A percentile compares a stretch with the other conserved stretches of the same genome.
phyloP scores from a whole-genome alignment of 1,284 basidiomycete genomes.

The Amylostereum areolatum region DNA sequence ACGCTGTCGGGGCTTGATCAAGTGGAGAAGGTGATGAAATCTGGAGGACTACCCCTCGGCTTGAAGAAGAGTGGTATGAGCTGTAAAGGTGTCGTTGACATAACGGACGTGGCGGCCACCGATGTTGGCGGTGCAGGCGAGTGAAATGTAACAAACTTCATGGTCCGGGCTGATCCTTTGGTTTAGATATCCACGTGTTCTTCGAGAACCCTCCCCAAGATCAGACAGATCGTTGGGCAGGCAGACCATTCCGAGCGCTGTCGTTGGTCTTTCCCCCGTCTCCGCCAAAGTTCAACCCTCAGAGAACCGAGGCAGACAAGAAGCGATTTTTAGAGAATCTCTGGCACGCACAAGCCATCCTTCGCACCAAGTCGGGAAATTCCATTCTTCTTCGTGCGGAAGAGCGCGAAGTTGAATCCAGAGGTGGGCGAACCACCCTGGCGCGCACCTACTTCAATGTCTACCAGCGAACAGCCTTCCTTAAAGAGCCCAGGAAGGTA shows the following conservation, averaged over 20 bases:
- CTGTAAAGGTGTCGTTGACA: slow-evolving; percentile 83
- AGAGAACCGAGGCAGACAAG: slow-evolving; percentile 61
- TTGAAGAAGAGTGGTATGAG: slow-evolving; percentile 78
- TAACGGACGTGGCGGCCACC: slow-evolving; percentile 79
- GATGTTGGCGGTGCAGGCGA: slow-evolving; percentile 81
- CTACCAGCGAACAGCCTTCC: slow-evolving; percentile 72
- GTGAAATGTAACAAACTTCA: slow-evolving; percentile 22
- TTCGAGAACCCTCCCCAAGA: slow-evolving; percentile 77
- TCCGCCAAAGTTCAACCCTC: slow-evolving; percentile 57
- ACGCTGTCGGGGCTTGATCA: slow-evolving; percentile 82
- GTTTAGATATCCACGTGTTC: slow-evolving; percentile 77
- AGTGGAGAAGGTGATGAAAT: slow-evolving; percentile 66
- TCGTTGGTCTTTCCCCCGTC: slow-evolving; percentile 69
- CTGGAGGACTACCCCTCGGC: slow-evolving; percentile 46
- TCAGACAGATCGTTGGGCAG: slow-evolving; percentile 78
- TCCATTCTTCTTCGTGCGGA: slow-evolving; percentile 65
- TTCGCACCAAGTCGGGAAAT: slow-evolving; percentile 61
- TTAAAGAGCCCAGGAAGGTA: slow-evolving; percentile 74
- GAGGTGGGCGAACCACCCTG: slow-evolving; percentile 50
- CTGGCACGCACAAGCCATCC: slow-evolving; percentile 79
- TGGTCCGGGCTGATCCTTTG: slow-evolving; percentile 6
- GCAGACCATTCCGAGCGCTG: slow-evolving; percentile 73
- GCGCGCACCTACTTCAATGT: slow-evolving; percentile 85
- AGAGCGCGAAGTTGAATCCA: slow-evolving; percentile 67
- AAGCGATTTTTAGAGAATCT: slow-evolving; percentile 81